Evolutionary conservation across 2,329 filamentous ascomycete species (phyloP), one percentile per base, ranked within the genome.

Genomic region (Cladosporium sp.): DNA sequence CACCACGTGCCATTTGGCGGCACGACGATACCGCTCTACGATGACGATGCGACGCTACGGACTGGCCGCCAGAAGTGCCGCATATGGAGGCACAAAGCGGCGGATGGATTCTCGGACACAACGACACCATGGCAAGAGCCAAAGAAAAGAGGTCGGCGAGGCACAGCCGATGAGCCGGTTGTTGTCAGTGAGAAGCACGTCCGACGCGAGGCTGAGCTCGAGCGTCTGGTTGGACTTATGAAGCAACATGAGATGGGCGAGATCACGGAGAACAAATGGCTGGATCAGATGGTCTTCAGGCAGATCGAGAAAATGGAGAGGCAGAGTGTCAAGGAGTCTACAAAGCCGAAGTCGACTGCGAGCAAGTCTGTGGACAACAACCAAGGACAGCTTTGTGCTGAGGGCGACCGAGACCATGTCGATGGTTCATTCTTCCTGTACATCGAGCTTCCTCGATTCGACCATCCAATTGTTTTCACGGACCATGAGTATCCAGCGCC

Each of bases 161-260:
- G 67, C 8, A 80, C 80, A 58, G 78, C 83, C 1, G 80, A 83
- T n/a, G 88, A 91, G 65, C 89, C 89, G 70, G 88, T 96, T 66
- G 67, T 76, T 11, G 70, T 76, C 21, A 70, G 74, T 25, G 74
- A 76, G 64, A 76, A 76, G 65, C 74, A 75, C 16, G 70, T 70
- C 36, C 67, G 70, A 25, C 67, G 75, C 39, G 76, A 76, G 58
- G 88, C 92, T 62, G 95, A 99, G 78, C 85, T 97, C 67, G 93
- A 97, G 72, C 85, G 95, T 21, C 85, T 99, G 70, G 93, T 98
- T 74, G 89, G 88, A 63, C 79, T 98, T 25, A 91, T 99, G 76
- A 99, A 99, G 79, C 96, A 97, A 79, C 95, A 98, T 75, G 96
- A 99, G 76, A 96, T 97, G 90, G 93, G 93, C 21, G 95, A 99